Evolutionary conservation across 1,284 basidiomycete species (phyloP).

Genomic region (Moniliella sp.): DNA sequence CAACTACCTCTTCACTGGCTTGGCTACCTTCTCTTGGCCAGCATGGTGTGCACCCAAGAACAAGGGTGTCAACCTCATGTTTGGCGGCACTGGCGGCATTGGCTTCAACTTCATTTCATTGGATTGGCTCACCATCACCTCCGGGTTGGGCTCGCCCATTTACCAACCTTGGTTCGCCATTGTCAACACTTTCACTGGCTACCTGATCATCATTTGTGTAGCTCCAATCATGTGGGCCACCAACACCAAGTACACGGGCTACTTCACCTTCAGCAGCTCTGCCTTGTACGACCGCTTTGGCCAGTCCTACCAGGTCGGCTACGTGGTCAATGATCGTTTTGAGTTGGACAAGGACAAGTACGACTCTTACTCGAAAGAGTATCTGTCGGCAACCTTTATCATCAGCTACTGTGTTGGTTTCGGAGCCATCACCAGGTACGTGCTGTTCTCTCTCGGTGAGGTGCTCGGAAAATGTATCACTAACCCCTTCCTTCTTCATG

Average conservation of each 20-base stretch:
- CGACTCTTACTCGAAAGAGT: slow-evolving; percentile 1
- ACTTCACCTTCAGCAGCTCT: slow-evolving; percentile 1
- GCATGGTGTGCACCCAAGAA: slow-evolving; percentile 2
- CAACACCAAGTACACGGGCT: slow-evolving; percentile 1
- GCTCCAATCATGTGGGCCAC: slow-evolving; percentile 2
- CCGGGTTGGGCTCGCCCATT: slow-evolving; percentile 36
- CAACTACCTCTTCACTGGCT: slow-evolving; percentile 3
- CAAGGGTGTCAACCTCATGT: slow-evolving; percentile 2
- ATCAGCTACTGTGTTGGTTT: slow-evolving; percentile 54
- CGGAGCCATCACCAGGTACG: slow-evolving; percentile 42
- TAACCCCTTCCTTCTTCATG: too few relatives aligned
- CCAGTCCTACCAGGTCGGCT: not conserved
- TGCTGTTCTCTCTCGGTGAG: too few relatives aligned
- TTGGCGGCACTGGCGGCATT: slow-evolving; percentile 1
- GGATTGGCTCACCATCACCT: slow-evolving; percentile 1
- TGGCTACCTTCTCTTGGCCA: slow-evolving; percentile 1
- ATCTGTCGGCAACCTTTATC: slow-evolving; percentile 18
- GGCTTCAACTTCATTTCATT: slow-evolving; percentile 2
- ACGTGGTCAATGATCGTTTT: not conserved
- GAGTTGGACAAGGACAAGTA: slow-evolving; percentile 1
- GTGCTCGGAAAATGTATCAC: too few relatives aligned
- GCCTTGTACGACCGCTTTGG: slow-evolving; percentile 3
- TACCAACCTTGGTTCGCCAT: slow-evolving; percentile 3
- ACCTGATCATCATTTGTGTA: slow-evolving; percentile 2
- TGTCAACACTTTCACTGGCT: slow-evolving; percentile 1